Evolutionary conservation across 805 yeast genomes (phyloP).

Genomic region (Middelhovenomyces tepae): DNA sequence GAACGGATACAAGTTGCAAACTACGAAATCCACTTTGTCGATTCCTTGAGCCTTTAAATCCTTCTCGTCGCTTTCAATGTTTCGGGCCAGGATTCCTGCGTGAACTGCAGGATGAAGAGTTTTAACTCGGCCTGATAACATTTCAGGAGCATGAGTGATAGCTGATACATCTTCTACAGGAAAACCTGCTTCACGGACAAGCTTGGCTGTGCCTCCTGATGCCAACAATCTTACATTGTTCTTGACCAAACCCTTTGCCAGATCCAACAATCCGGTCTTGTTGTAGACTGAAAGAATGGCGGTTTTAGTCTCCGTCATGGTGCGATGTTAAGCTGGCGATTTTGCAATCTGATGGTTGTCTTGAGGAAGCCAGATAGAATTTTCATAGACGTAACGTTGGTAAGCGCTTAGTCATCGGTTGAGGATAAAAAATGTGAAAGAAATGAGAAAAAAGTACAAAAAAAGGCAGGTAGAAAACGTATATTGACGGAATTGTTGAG

Average conservation of each 20-base stretch:
- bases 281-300: constrained; percentile 96
- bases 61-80: constrained; percentile 80
- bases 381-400: background rate
- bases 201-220: constrained; percentile 93
- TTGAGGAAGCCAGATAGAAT: constrained; percentile 14
- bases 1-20: constrained; percentile 96
- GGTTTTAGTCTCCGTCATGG: no score
- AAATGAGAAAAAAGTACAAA: constrained; percentile 1
- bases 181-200: constrained; percentile 95
- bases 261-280: constrained; percentile 90
- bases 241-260: constrained; percentile 88
- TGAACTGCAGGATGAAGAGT: constrained; percentile 98
- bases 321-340: no score
- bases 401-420: background rate
- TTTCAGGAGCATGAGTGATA: constrained; percentile 97
- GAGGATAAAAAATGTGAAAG: background rate
- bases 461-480: background rate
- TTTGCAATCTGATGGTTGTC: no score
- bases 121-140: constrained; percentile 97
- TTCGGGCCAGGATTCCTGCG: constrained; percentile 86
- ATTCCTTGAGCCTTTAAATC: constrained; percentile 85
- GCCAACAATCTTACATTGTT: constrained; percentile 89
- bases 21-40: constrained; percentile 93
- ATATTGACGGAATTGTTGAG: no score
- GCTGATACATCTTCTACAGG: constrained; percentile 93